Conservation (phyloP, 1,284 basidiomycete genomes). For the Heliocybe sulcata region DNA sequence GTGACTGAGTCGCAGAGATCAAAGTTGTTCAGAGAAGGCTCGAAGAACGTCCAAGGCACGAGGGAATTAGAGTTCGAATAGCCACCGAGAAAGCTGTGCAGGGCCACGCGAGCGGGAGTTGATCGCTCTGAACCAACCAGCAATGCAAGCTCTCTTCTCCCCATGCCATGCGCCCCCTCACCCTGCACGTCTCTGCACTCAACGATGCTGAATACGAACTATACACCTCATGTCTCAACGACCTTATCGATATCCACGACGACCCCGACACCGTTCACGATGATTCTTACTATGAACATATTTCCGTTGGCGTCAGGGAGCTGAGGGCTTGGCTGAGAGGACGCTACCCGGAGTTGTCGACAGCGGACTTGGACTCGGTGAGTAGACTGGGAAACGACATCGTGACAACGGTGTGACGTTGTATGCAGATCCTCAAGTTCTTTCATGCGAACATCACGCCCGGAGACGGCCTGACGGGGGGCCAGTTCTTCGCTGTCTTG, state of each 20-base stretch:
- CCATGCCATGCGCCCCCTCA: constrained; percentile 35
- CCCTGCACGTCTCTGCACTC: constrained; percentile 66
- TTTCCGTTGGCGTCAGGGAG: constrained; percentile 51
- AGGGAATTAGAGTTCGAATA: too few species aligned
- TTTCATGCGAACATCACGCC: constrained; percentile 48
- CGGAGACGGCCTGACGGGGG: constrained; percentile 47
- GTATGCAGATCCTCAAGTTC: constrained; percentile 51
- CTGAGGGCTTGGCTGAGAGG: constrained; percentile 69
- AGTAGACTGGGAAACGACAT: constrained; percentile 1
- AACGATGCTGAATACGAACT: constrained; percentile 61
- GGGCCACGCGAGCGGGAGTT: too few species aligned
- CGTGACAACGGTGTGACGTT: background rate
- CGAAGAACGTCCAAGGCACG: too few species aligned
- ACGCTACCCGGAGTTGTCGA: constrained; percentile 46
- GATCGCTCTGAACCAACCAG: too few species aligned
- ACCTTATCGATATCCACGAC: constrained; percentile 37
- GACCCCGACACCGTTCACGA: constrained; percentile 21
- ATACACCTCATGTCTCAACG: constrained; percentile 53
- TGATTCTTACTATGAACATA: constrained; percentile 43
- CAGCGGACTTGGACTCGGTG: constrained; percentile 53
- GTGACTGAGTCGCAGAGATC: too few species aligned
- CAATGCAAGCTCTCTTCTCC: too few species aligned
- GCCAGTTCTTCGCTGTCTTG: constrained; percentile 71
- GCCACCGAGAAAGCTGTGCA: too few species aligned
- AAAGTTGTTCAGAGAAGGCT: too few species aligned